These are phyloP conservation scores for Leccinellum rugosiceps DNA, from an alignment of 768 basidiomycete species.

Conservation along the genomic window DNA sequence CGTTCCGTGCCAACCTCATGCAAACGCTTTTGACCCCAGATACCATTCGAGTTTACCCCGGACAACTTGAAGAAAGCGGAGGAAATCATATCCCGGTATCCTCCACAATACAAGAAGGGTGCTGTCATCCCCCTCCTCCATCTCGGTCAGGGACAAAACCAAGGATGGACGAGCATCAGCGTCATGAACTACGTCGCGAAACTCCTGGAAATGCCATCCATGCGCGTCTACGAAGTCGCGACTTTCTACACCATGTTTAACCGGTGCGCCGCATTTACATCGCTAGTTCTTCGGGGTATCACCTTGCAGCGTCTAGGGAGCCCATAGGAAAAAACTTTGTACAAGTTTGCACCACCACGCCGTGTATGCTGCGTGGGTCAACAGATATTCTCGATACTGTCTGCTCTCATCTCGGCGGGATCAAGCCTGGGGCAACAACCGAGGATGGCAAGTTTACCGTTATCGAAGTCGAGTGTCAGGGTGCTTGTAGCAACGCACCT, in stretches of 20 bases:
- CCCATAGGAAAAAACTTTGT: slow-evolving; percentile 93
- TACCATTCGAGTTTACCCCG: slow-evolving; percentile 81
- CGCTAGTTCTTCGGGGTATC: background rate
- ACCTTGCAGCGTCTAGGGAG: slow-evolving; percentile 50
- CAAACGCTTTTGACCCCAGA: slow-evolving; percentile 43
- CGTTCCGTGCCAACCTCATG: background rate
- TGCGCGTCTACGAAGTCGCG: slow-evolving; percentile 99
- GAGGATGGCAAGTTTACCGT: slow-evolving; percentile 96
- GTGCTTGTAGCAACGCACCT: slow-evolving; percentile 96
- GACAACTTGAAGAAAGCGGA: slow-evolving; percentile 84
- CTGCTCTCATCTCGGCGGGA: slow-evolving; percentile 75
- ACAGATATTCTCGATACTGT: slow-evolving; percentile 87
- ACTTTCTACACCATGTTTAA: slow-evolving; percentile 99
- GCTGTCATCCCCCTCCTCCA: slow-evolving; percentile 96
- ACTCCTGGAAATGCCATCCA: slow-evolving; percentile 89
- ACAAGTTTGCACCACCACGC: slow-evolving; percentile 98
- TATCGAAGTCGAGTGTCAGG: slow-evolving; percentile 97
- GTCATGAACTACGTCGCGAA: slow-evolving; percentile 99
- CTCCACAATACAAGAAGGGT: slow-evolving; percentile 97
- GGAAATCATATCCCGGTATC: slow-evolving; percentile 91
- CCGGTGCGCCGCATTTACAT: slow-evolving; percentile 51
- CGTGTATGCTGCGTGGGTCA: slow-evolving; percentile 93
- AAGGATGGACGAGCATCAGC: slow-evolving; percentile 96
- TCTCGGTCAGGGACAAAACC: slow-evolving; percentile 95
- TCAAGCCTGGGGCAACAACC: slow-evolving; percentile 90